Conservation (phyloP, 768 basidiomycete genomes). For the Hemileccinum impolitum region DNA sequence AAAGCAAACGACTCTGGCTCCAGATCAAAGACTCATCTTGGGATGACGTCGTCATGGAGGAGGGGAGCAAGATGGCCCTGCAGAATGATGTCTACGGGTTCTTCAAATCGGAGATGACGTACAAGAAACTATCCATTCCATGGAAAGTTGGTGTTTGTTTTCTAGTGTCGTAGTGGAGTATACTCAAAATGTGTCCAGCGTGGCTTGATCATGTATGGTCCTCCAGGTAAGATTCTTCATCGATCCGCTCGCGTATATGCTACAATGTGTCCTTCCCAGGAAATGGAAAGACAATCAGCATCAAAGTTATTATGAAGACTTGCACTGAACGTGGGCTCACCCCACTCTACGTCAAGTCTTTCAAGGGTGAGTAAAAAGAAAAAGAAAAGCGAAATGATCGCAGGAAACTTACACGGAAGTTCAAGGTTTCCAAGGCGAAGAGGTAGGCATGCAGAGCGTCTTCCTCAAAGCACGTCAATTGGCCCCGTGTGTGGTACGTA, state of each 20-base stretch:
- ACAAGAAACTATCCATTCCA: conserved; percentile 71
- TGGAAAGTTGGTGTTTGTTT: conserved; percentile 60
- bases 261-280: conserved; percentile 37
- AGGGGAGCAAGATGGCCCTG: conserved; percentile 61
- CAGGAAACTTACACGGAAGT: conserved; percentile 7
- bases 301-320: conserved; percentile 80
- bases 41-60: conserved; percentile 71
- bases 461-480: conserved; percentile 72
- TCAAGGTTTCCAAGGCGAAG: conserved; percentile 58
- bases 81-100: conserved; percentile 78
- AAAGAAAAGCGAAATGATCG: neutral
- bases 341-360: conserved; percentile 80
- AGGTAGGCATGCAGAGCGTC: conserved; percentile 60
- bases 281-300: conserved; percentile 80
- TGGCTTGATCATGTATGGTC: conserved; percentile 79
- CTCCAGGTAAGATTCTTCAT: conserved; percentile 50
- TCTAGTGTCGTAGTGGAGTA: neutral
- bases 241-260: neutral
- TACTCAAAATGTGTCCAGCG: conserved; percentile 36
- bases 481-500: conserved; percentile 63
- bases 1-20: conserved; percentile 57
- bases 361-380: conserved; percentile 48
- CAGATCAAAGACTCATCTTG: conserved; percentile 65
- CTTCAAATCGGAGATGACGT: conserved; percentile 69
- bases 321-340: conserved; percentile 59